Base-by-base conservation (phyloP, 208 protist species). In the Trichomonas tenax region DNA sequence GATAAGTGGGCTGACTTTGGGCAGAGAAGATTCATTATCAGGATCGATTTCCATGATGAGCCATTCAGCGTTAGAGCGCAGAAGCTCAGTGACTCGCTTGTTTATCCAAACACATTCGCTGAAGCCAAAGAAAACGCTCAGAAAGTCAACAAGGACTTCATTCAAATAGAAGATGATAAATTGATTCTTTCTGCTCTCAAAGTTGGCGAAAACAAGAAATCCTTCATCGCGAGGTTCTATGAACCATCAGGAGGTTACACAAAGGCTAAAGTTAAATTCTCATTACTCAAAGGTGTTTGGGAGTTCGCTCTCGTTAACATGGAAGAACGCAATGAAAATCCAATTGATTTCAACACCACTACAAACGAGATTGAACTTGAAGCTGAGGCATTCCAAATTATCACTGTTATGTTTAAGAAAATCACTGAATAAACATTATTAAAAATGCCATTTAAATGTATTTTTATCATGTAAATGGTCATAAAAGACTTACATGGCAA, bases 1-100 rank as follows among this genome's bases (percentile, higher is more conserved):
- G 86, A 93, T 51, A 93, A 93, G 38, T 93, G 86, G 86, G 23
- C n/a, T 58, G 86, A 93, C 38, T 93, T 41, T 38, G 86, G 86
- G 2, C 17, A 21, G 15, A 48, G 86, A 34, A 48, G 45, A 17
- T 93, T 93, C 46, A 93, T 26, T 26, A 48, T 48, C 44, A 48
- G 17, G 38, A 17, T 93, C 14, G 40, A 93, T 51, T 34, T 93
- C 44, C 44, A 48, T 34, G 15, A 41, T 17, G 4, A 93, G 38
- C 31, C 11, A 51, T 93, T 89, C 38, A 31, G 15, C 31, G 14
- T 36, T 48, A 72, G 26, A 72, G 11, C 58, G 4, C 58, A 72
- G 26, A 72, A n/a, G 4, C 26, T 72, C 2, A n/a, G 21, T 21
- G 58, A 72, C 58, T 6, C 2, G 3, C 26, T 72, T n/a, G 26